Base-by-base conservation (phyloP, 305 asterid genomes). In the Petunia hybrid region DNA sequence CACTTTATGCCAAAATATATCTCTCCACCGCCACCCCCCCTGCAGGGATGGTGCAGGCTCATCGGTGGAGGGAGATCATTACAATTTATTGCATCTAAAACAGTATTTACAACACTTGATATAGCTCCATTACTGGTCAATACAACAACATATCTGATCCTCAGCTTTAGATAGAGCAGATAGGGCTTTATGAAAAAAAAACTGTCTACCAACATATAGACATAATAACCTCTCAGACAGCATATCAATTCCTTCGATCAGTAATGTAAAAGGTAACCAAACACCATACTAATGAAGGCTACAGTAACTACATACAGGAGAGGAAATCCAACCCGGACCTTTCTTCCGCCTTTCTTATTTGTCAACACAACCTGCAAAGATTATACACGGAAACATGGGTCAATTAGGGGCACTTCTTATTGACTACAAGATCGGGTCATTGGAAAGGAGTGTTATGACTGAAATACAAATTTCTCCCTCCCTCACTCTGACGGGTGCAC, bases 301-400 rank as follows among this genome's bases (percentile, higher is more conserved):
- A 96, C 94, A 94, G 88, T 90, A 90, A 92, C 89, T 75, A 96
- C 95, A 62, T 87, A 94, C 46, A 92, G 84, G 35, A 94, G 91
- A 7, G 98, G 98, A 77, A 92, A 94, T 71, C 98, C 98, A 64
- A 85, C 91, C 82, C 81, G 90, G 69, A 91, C 87, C 81, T 77
- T 92, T 87, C 89, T 88, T 55, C 78, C 81, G 2, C 84, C 89
- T 31, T 82, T 81, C 67, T 77, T 90, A 77, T 86, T 83, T 70
- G 86, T 89, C 77, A 82, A 71, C 38, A 83, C 83, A 56, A 83
- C 94, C 98, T 94, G 92, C 77, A 36, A 22, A 61, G 40, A 12
- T 39, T 2, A 31, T 43, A 60, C 51, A 13, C 64, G 12, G 14
- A 64, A 14, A 2, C 3, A 36, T 22, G 6, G 62, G 56, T 61